Conservation (phyloP, 129 eudicot genomes). For the Cynara cardunculus region DNA sequence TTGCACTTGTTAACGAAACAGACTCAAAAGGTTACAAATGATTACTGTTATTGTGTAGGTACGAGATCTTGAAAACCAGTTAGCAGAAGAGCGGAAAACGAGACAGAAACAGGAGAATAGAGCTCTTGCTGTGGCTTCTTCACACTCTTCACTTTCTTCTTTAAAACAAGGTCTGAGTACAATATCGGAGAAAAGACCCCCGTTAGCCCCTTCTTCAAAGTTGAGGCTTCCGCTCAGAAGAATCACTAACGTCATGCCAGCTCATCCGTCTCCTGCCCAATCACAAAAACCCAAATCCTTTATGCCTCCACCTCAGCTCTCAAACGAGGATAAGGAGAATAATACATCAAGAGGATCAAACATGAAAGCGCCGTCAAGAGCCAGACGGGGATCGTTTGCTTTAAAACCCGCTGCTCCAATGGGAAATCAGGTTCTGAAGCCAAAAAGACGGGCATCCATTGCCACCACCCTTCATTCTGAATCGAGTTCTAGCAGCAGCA, state of each 20-base stretch:
- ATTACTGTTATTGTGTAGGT: slow-evolving; percentile 29
- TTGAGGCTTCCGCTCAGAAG: slow-evolving; percentile 67
- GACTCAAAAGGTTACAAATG: not conserved
- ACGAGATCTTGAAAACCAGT: slow-evolving; percentile 77
- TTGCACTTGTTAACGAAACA: not conserved
- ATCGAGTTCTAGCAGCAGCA: slow-evolving; percentile 29
- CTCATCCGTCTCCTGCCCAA: slow-evolving; percentile 44
- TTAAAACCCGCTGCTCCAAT: slow-evolving; percentile 40
- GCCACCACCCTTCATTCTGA: slow-evolving; percentile 56
- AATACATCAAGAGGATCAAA: slow-evolving; percentile 22
- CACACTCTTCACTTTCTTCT: slow-evolving; percentile 50
- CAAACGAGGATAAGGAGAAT: slow-evolving; percentile 59
- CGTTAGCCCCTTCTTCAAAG: slow-evolving; percentile 70
- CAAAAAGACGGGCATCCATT: slow-evolving; percentile 68
- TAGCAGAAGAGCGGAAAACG: slow-evolving; percentile 81
- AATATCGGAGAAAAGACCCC: slow-evolving; percentile 68
- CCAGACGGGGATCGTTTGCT: slow-evolving; percentile 63
- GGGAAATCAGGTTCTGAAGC: slow-evolving; percentile 36
- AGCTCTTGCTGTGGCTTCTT: slow-evolving; percentile 65
- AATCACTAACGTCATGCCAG: slow-evolving; percentile 60
- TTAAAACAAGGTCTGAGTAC: slow-evolving; percentile 47
- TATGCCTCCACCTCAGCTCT: slow-evolving; percentile 14
- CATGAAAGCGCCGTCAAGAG: slow-evolving; percentile 27
- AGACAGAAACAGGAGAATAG: slow-evolving; percentile 77
- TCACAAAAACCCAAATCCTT: slow-evolving; percentile 36